Evolutionary conservation across 129 eudicot genomes (phyloP).

Genomic region (Logfia minima): DNA sequence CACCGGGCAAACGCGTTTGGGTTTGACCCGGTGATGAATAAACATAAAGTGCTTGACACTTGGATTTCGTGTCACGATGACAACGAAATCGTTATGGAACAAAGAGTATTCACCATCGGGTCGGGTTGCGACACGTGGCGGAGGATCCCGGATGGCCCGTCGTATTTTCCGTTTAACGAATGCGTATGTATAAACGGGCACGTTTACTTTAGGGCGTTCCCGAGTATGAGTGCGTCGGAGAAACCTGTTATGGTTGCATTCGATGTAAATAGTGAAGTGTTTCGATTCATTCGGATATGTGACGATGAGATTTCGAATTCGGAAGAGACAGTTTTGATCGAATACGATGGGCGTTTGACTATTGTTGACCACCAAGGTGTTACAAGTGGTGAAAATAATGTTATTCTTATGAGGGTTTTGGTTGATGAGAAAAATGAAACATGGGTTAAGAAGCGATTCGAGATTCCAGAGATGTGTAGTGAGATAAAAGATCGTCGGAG

Average conservation of each 20-base stretch:
- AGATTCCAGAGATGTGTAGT: constrained; percentile 19
- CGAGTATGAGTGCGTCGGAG: constrained; percentile 13
- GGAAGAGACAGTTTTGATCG: constrained; percentile 34
- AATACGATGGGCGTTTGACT: constrained; percentile 30
- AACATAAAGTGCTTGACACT: constrained; percentile 40
- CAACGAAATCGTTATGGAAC: constrained; percentile 28
- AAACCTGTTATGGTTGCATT: constrained; percentile 25
- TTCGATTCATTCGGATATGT: constrained; percentile 17
- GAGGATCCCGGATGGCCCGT: constrained; percentile 25
- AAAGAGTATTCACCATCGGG: constrained; percentile 32
- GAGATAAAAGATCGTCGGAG: constrained; percentile 28
- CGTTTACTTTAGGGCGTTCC: constrained; percentile 29
- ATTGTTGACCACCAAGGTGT: constrained; percentile 32
- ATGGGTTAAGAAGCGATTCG: constrained; percentile 34
- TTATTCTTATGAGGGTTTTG: constrained; percentile 24
- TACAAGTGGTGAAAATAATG: constrained; percentile 11
- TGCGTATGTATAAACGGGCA: constrained; percentile 29
- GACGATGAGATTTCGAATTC: constrained; percentile 25
- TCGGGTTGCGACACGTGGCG: constrained; percentile 21
- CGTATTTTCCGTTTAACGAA: constrained; percentile 29
- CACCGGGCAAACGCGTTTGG: constrained; percentile 35
- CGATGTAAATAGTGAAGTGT: constrained; percentile 23
- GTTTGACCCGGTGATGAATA: constrained; percentile 28
- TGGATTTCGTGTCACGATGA: constrained; percentile 26
- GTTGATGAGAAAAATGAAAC: constrained; percentile 19